Base-by-base conservation (phyloP, 1,284 basidiomycete genomes). In the Phellinidium pouzarii region DNA sequence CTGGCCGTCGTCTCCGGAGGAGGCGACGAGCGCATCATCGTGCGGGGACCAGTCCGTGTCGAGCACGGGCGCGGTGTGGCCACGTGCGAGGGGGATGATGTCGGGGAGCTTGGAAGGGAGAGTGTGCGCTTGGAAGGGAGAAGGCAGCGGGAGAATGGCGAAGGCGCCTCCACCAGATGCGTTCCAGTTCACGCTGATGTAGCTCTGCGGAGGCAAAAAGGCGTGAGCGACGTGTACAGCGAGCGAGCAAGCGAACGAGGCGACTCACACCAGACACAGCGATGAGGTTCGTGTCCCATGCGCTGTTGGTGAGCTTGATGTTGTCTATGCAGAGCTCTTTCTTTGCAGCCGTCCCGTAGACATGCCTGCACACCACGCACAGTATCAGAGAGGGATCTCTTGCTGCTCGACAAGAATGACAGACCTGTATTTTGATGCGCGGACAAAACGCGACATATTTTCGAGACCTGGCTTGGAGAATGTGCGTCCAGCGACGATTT, bases 1-100 rank as follows among this genome's bases (percentile, higher is more conserved):
- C 62, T 94, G 93, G 29, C 94, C 94, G 66, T 99, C 96, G 68
- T 98, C 95, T 52, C 87, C 91, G 12, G 79, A 90, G 1, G 91
- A 94, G 2, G 89, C 94, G 58, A 97, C 87, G 63, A 96, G 76
- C 14, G 80, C 75, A 70, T 98, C 94, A 65, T 94, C 86, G 67
- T 96, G 94, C 1, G 94, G 94, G 0, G 89, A 93, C 91, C 94
- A 99, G 61, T 91, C 91, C 0, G 95, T 98, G 70, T 98, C 95
- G 48, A 98, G 86, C n/a, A 93, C 90, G 31, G 87, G 72, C 0
- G 84, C 89, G 5, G 85, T 85, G 67, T 90, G 86, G 27, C 86
- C 89, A 54, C 95, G 85, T 22, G 92, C 93, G 45, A 99, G 80
- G 0, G 95, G 95, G 50, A 97, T 81, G 61, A 89, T 80, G 65